phyloP scores from a whole-genome alignment of 1,284 basidiomycete species.

The Cutaneotrichosporon sp. region DNA sequence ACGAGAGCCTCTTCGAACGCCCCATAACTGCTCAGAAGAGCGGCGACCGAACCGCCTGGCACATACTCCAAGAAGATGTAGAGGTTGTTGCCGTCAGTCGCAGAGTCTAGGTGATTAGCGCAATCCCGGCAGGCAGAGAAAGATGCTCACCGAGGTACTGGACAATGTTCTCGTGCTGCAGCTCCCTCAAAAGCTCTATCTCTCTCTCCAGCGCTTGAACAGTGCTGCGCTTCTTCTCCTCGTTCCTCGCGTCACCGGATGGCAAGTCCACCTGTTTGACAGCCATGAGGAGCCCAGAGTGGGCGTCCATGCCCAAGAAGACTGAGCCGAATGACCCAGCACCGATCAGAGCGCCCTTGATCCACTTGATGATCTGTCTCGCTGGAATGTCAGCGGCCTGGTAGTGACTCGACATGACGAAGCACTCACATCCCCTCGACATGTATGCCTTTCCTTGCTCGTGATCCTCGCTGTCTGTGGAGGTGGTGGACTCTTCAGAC shows the following conservation, averaged over 20 bases:
- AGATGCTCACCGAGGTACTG: slow-evolving; percentile 94
- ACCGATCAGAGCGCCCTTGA: slow-evolving; percentile 97
- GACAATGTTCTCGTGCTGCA: slow-evolving; percentile 97
- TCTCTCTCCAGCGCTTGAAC: slow-evolving; percentile 91
- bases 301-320: slow-evolving; percentile 96
- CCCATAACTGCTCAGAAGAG: slow-evolving; percentile 88
- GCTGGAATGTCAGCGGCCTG: slow-evolving; percentile 41
- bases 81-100: slow-evolving; percentile 80
- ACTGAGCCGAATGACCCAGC: slow-evolving; percentile 95
- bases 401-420: not conserved
- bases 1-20: slow-evolving; percentile 95
- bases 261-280: slow-evolving; percentile 99
- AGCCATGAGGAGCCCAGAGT: slow-evolving; percentile 92
- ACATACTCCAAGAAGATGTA: slow-evolving; percentile 99
- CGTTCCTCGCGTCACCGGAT: slow-evolving; percentile 74
- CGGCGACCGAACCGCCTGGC: slow-evolving; percentile 94
- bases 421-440: slow-evolving; percentile 63
- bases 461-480: slow-evolving; percentile 53
- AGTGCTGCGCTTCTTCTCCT: slow-evolving; percentile 94
- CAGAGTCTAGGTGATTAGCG: slow-evolving; percentile 65
- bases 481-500: slow-evolving; percentile 41
- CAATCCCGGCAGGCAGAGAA: too few species aligned
- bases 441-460: slow-evolving; percentile 61
- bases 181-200: slow-evolving; percentile 91
- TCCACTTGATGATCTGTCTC: slow-evolving; percentile 86